phyloP scores from a whole-genome alignment of 2,329 filamentous ascomycete genomes.

The Curvularia spicifera region DNA sequence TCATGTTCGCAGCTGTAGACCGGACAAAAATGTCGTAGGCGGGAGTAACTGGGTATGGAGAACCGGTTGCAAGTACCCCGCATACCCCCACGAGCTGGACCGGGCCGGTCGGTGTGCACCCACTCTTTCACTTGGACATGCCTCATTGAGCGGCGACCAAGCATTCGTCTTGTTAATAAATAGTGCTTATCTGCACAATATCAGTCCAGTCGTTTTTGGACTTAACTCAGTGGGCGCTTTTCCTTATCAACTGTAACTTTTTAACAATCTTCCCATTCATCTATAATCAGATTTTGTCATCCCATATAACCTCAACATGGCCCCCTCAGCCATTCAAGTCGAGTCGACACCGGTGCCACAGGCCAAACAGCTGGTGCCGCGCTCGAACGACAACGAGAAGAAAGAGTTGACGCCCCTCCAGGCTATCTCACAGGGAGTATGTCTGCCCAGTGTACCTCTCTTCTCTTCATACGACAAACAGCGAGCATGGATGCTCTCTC shows the following conservation, averaged over 20 bases:
- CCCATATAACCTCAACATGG: conserved; percentile 28
- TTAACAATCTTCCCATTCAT: background rate
- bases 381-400: conserved; percentile 27
- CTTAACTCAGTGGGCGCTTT: background rate
- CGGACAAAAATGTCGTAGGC: background rate
- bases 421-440: conserved; percentile 56
- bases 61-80: background rate
- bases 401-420: conserved; percentile 46
- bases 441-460: conserved; percentile 61
- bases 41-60: background rate
- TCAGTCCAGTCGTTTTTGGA: background rate
- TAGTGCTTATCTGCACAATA: background rate
- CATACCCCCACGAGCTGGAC: background rate
- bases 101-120: background rate
- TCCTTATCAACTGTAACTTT: background rate
- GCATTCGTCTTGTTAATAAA: background rate
- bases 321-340: conserved; percentile 38
- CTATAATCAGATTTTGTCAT: background rate
- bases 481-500: conserved; percentile 67
- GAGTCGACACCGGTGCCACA: conserved; percentile 16
- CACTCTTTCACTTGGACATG: background rate
- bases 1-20: background rate
- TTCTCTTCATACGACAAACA: conserved; percentile 62
- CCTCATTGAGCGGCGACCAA: background rate
- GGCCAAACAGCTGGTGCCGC: conserved; percentile 30